Base-by-base conservation (phyloP, 768 basidiomycete species). In the Cystobasidiopsis lactophilus region DNA sequence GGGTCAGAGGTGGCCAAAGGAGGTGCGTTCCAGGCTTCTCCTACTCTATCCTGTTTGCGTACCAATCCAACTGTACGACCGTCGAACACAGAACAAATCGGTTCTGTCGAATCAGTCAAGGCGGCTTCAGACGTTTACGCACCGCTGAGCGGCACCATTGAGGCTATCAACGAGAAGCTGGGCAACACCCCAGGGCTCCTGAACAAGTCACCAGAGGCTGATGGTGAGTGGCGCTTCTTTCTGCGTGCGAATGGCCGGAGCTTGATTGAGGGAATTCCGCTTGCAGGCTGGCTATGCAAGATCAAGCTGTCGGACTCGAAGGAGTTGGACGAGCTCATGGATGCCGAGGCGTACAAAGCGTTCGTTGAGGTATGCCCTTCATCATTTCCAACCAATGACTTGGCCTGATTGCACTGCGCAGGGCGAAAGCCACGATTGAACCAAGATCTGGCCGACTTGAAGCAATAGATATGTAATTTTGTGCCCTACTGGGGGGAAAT, bases 221-320 rank as follows among this genome's bases (percentile, higher is more conserved):
- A 83, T 64, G 91, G 91, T 88, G 59, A 59, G 74, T 58, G 7
- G 13, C 23, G 14, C 23, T n/a, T 18, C 51, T 29, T 5, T 40
- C 23, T 21, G 19, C 24, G 11, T 16, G n/a, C n/a, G n/a, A n/a
- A n/a, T n/a, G 30, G 26, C 27, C 19, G 14, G 16, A n/a, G 23
- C 11, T 45, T 3, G 5, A n/a, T 29, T 37, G 13, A 11, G 37
- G 31, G 18, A 13, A n/a, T 30, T 7, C 3, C 14, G 29, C 13
- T 54, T 50, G 50, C 27, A 95, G 89, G 91, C 52, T 98, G 91
- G 91, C 76, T 98, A 43, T 88, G 81, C 77, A 89, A 84, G 72
- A 79, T 98, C 62, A 77, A 80, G 65, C 66, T 93, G 41, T 75
- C 80, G 21, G 68, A 82, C 53, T 78, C 80, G 4, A 67, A 72